Base-by-base conservation (phyloP, 306 rosid genomes). In the Casuarina glauca region DNA sequence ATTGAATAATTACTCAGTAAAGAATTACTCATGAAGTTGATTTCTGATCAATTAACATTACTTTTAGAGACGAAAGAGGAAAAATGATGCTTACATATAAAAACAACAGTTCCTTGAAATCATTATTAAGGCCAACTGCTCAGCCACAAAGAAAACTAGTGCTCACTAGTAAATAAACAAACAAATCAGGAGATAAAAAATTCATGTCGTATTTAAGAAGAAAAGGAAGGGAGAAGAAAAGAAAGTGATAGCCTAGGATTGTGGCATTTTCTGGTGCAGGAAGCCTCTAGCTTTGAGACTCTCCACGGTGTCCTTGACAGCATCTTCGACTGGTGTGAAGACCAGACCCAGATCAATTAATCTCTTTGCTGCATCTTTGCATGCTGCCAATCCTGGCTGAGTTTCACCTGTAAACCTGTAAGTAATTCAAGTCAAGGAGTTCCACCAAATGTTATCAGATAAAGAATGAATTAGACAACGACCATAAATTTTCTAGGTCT, bases 401-500 rank as follows among this genome's bases (percentile, higher is more conserved):
- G 98, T 94, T 85, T 89, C 95, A 5, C 66, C 79, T 1, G 49
- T 80, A 75, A 94, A 89, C 72, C 98, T 94, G 93, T 80, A 85
- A 16, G 52, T 4, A 43, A 2, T 72, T 76, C 74, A 76, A 80
- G 60, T 49, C 75, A 49, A 68, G 78, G 77, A 68, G 78, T 69
- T 73, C 9, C 55, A 6, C 49, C 70, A 1, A 8, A 46, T 9
- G 60, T 17, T 53, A 67, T 58, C 53, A 79, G 16, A 50, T 61
- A 49, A 15, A 45, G 60, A 26, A 69, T 0, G 48, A 52, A 63
- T 4, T 49, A 5, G 49, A 74, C 68, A 54, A 51, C 69, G 48
- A 17, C 4, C 15, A 61, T 19, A 62, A 26, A 3, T 53, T 55
- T 51, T 74, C 57, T 4, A 69, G 50, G 53, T 76, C 67, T 58